Conservation (phyloP, 306 rosid species). For the Medicago lupulina region DNA sequence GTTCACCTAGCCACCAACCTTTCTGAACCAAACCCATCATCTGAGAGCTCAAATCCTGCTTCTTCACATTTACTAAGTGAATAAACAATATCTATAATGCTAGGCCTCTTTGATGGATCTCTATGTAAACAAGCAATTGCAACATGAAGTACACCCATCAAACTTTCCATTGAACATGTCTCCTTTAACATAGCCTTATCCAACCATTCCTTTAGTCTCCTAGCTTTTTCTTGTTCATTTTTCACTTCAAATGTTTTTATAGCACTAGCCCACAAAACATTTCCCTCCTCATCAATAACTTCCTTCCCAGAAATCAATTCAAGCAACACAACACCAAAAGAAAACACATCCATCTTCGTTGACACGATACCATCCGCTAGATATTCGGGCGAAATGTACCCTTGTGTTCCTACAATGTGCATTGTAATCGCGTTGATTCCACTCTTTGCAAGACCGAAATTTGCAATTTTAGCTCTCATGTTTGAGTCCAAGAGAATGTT, state of each 20-base stretch:
- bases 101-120: constrained; percentile 79
- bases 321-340: constrained; percentile 86
- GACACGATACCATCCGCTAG: constrained; percentile 83
- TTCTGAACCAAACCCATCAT: too few species aligned
- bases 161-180: constrained; percentile 65
- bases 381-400: constrained; percentile 93
- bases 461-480: constrained; percentile 95
- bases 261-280: constrained; percentile 58
- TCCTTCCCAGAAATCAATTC: constrained; percentile 80
- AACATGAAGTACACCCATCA: constrained; percentile 58
- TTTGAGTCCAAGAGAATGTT: constrained; percentile 81
- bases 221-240: constrained; percentile 57
- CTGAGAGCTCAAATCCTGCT: constrained; percentile 49
- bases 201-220: constrained; percentile 63
- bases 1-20: too few species aligned
- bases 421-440: constrained; percentile 94
- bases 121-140: constrained; percentile 78
- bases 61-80: constrained; percentile 79
- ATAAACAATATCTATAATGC: constrained; percentile 84
- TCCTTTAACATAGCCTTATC: constrained; percentile 58
- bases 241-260: constrained; percentile 55
- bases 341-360: constrained; percentile 85
- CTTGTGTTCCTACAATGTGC: constrained; percentile 98
- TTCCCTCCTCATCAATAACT: constrained; percentile 67
- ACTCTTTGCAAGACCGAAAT: constrained; percentile 84